Evolutionary conservation across 257 asterid genomes (phyloP), one percentile per base, ranked within the genome.

Genomic region (Orobanche coerulescens): DNA sequence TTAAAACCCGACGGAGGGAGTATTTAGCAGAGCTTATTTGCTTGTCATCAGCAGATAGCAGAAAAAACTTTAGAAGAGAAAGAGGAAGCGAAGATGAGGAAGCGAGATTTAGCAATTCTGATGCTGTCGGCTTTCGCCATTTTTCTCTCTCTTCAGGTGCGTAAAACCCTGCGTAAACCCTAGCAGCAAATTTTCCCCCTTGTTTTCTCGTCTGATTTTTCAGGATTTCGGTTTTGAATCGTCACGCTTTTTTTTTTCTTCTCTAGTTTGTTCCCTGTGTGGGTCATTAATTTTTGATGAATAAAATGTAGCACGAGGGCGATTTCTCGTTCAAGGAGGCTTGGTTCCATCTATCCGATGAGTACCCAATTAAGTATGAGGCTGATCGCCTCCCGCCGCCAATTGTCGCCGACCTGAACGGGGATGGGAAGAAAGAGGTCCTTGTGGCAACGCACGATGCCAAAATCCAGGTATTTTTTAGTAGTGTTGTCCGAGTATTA

Each of bases 81-180:
- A 33, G 55, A n/a, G 74, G 61, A 51, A 26, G 49, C 50, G 48
- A 69, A 63, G 54, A 92, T 92, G 98, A 86, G 97, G 86, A 93
- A 93, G 80, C 92, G 97, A 58, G 95, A 93, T 67, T 83, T 93
- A 58, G 95, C 97, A 46, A 89, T 93, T 71, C 75, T 93, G 55
- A 79, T 89, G 92, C 97, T 93, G 34, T 81, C 97, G 48, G 97
- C 99, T 67, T 93, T 93, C 79, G 97, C 99, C 70, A 86, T 89
- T 75, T 93, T 89, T 87, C 89, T 93, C 73, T 86, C 97, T 65
- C 96, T 93, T 61, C 98, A 93, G 96, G 98, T 85, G 70, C 34
- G 54, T 52, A 50, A 54, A 67, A 30, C 58, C 76, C 20, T 16
- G 18, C 53, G 40, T 66, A 66, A 72, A 54, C 67, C 74, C 72